Percentiles rank a stretch among this genome's conserved stretches.
phyloP scores from a whole-genome alignment of 441 rosid species.

The Melastoma candidum region DNA sequence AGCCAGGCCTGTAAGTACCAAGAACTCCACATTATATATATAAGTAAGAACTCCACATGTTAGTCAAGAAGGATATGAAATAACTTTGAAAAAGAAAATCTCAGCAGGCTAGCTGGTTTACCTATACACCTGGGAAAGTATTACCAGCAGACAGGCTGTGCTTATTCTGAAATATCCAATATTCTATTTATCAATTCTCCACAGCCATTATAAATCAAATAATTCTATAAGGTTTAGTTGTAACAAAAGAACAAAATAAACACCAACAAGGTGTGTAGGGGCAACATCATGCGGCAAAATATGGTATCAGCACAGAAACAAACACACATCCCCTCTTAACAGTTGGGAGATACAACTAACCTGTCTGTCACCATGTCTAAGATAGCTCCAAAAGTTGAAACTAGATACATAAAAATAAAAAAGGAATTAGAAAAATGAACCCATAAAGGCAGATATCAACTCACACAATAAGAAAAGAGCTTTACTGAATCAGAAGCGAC shows the following conservation, averaged over 20 bases:
- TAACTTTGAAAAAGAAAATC: not conserved
- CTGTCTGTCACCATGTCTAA: constrained; percentile 98
- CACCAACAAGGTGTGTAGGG: not conserved
- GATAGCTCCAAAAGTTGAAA: constrained; percentile 97
- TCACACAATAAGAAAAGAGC: too few relatives aligned
- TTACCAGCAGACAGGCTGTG: constrained; percentile 88
- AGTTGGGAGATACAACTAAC: constrained; percentile 24
- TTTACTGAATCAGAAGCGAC: too few relatives aligned
- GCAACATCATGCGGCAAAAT: not conserved
- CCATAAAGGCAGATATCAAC: not conserved
- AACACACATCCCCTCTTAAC: constrained; percentile 1
- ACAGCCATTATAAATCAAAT: constrained; percentile 7
- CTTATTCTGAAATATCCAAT: constrained; percentile 52
- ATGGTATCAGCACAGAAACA: constrained; percentile 1
- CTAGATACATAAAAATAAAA: constrained; percentile 21
- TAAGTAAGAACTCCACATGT: not conserved
- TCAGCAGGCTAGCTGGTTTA: constrained; percentile 15
- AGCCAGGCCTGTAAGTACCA: constrained; percentile 64
- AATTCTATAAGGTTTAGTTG: constrained; percentile 2
- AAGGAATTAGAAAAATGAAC: not conserved
- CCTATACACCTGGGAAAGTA: constrained; percentile 92
- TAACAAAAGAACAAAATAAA: not conserved
- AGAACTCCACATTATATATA: not conserved
- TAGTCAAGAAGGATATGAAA: not conserved
- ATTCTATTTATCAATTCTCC: not conserved